Base-by-base conservation (phyloP, 345 rosid species). In the Trapa incisa region DNA sequence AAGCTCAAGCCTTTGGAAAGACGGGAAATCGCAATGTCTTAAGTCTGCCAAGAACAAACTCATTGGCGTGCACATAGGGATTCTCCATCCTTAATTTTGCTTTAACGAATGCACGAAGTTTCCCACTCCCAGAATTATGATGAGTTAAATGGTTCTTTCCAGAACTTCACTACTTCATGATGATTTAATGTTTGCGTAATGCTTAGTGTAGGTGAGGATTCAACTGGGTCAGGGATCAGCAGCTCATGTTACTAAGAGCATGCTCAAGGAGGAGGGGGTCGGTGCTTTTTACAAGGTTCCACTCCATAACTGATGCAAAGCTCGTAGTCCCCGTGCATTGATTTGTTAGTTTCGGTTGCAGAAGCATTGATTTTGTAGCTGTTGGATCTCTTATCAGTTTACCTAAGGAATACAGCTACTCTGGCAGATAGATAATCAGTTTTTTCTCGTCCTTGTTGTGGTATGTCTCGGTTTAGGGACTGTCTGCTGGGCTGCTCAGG, bases 181-280 rank as follows among this genome's bases (percentile, higher is more conserved):
- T 63, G 38, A 36, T 68, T 41, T 41, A 37, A 22, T 17, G 32
- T 0, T 32, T 58, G 45, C 5, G 67, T 43, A 69, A 70, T 38
- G 54, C 56, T 61, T 68, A 78, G 69, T 81, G 72, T 67, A 93
- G 98, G 98, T 93, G 87, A 90, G 98, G 72, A 90, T 93, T 76
- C 98, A 93, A 72, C 69, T 93, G 79, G 98, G 98, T 65, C 98
- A 90, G 75, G 98, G 98, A 75, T 87, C 96, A 16, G 97, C 97
- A 12, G 86, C 57, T 5, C 57, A 74, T 61, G 89, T 93, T 56
- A 84, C 97, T 61, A 85, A 74, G 62, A 90, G 7, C 80, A 90
- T 93, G 98, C 82, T 93, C 42, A 85, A 79, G 79, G 85, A 90
- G 47, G 92, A 93, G 71, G 98, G 97, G 37, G 0, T 90, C 33